Base-by-base conservation (phyloP, 306 rosid genomes). In the Adenanthera pavonina region DNA sequence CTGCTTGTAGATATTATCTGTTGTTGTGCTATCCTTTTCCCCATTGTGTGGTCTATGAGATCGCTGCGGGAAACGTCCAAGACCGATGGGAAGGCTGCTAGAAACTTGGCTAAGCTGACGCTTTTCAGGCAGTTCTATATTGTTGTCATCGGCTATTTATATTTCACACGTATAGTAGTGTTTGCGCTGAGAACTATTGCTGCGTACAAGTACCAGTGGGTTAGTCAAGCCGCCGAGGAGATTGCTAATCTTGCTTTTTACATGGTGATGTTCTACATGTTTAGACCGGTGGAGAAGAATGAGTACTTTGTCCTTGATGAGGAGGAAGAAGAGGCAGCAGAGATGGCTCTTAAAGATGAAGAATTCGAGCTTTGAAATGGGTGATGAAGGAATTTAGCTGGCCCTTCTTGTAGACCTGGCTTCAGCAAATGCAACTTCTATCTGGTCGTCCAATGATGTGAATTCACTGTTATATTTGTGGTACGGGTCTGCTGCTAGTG, bases 271-370 rank as follows among this genome's bases (percentile, higher is more conserved):
- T 95, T 95, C 89, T 91, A 95, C 64, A 95, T 93, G 97, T 95
- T 93, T 69, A 91, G 99, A 86, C 99, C 99, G 1, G 92, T 90
- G 84, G 94, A 88, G 95, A 90, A 59, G 84, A 90, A 95, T 57
- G 97, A 93, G 82, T 95, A 93, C 89, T 90, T 93, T 40, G 88
- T 86, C 53, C 91, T 95, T n/a, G 99, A 95, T 25, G 97, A 89
- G 78, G 98, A 93, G 89, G 99, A 95, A 53, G 98, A 95, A 73
- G 99, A 92, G 81, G 96, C 97, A 1, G 99, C 97, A 0, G 98
- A 95, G 75, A 11, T 91, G 82, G 96, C 99, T 43, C 97, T 90
- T 4, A 85, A 85, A 87, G 95, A 93, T 36, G 99, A 92, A 75
- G 96, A 93, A 48, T 94, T 94, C 57, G 95, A 92, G 90, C 95